These are phyloP conservation scores for Aspergillus carlsbadensis DNA, from an alignment of 495 filamentous ascomycete species.

Conservation along the genomic window DNA sequence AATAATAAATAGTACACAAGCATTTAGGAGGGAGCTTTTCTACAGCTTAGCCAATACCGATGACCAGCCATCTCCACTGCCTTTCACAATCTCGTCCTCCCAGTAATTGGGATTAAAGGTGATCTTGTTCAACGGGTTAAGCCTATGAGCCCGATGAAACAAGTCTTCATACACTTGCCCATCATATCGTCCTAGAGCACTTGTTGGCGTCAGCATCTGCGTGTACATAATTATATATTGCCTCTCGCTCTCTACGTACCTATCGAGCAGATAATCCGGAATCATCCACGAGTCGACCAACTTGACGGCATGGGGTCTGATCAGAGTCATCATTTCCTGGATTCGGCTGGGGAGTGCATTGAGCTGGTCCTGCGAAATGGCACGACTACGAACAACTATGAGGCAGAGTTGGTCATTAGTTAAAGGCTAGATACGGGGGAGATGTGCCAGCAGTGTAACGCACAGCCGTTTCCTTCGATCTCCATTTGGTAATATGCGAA, in stretches of 20 bases:
- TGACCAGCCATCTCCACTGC: constrained; percentile 15
- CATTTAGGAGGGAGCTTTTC: no score
- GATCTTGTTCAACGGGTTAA: constrained; percentile 46
- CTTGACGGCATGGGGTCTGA: constrained; percentile 47
- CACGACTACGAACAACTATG: constrained; percentile 35
- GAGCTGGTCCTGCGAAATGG: constrained; percentile 35
- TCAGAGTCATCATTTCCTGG: constrained; percentile 40
- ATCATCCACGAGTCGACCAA: constrained; percentile 49
- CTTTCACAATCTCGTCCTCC: constrained; percentile 50
- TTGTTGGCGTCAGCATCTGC: constrained; percentile 3
- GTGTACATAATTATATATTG: neutral
- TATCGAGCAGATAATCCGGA: constrained; percentile 48
- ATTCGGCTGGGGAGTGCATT: constrained; percentile 33
- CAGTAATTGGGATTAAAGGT: constrained; percentile 50
- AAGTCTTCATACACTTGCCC: constrained; percentile 51
- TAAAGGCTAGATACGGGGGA: constrained; percentile 8
- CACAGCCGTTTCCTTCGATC: no score
- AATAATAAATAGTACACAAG: no score
- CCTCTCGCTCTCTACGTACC: no score
- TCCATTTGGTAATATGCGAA: no score
- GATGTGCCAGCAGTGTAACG: no score
- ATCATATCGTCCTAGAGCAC: constrained; percentile 47
- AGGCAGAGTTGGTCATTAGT: neutral
- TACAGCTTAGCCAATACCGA: no score
- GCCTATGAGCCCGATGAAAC: constrained; percentile 43